phyloP scores from a whole-genome alignment of 352 stramenopile genomes.

The Phytophthora cactorum region DNA sequence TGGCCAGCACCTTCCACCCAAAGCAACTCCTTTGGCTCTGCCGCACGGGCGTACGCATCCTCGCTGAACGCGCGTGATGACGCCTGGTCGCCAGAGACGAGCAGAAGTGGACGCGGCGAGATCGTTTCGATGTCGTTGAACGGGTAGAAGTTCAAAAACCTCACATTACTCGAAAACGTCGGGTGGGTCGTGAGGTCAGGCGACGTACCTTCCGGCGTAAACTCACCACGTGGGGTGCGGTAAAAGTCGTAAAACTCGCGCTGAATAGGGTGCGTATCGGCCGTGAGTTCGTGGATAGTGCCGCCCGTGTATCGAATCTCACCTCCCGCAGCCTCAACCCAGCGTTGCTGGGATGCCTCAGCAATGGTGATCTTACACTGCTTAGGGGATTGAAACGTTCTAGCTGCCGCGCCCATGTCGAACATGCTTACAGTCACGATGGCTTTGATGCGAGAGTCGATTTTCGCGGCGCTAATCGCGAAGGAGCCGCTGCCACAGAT shows the following conservation, averaged over 20 bases:
- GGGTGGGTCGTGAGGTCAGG: slow-evolving; percentile 13
- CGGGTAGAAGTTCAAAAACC: slow-evolving; percentile 28
- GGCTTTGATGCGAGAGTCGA: slow-evolving; percentile 28
- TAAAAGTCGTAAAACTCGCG: slow-evolving; percentile 29
- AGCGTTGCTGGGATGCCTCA: slow-evolving; percentile 2
- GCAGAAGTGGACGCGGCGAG: slow-evolving; percentile 18
- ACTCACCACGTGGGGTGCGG: slow-evolving; percentile 19
- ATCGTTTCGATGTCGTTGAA: slow-evolving; percentile 30
- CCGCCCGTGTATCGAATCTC: slow-evolving; percentile 6
- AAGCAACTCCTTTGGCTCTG: slow-evolving; percentile 23
- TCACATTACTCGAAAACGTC: slow-evolving; percentile 6
- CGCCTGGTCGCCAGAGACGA: slow-evolving; percentile 16
- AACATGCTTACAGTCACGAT: slow-evolving; percentile 18
- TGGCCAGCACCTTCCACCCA: slow-evolving; percentile 16
- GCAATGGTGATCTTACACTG: slow-evolving; percentile 9
- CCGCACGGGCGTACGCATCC: slow-evolving; percentile 12
- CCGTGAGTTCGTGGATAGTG: slow-evolving; percentile 17
- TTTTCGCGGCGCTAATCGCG: slow-evolving; percentile 21
- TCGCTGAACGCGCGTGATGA: slow-evolving; percentile 25
- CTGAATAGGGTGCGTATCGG: slow-evolving; percentile 2
- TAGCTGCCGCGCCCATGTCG: slow-evolving; percentile 14
- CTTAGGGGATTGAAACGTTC: slow-evolving; percentile 3
- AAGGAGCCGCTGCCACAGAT: slow-evolving; percentile 24
- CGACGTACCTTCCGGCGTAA: slow-evolving; percentile 7
- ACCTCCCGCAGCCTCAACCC: slow-evolving; percentile 3